Evolutionary conservation across 257 asterid genomes (phyloP), one percentile per base, ranked within the genome.

Genomic region (Vinca minor): DNA sequence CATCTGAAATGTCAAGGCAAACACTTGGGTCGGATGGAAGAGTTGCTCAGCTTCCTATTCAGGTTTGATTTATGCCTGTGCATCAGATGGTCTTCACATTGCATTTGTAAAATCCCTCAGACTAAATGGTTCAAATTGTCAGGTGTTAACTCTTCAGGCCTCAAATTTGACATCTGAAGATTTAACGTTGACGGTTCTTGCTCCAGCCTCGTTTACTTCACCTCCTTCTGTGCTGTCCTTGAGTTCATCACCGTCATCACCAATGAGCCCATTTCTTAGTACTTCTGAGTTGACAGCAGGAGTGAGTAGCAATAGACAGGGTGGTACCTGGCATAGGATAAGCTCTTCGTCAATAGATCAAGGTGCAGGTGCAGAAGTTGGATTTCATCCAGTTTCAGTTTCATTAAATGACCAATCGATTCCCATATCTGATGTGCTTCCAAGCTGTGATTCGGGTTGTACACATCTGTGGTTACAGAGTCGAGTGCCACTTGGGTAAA

Each of bases 391-490:
- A 54, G 76, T 72, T 76, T 60, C 84, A 54, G 76, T 72, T 76
- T 71, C 82, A 36, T 71, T 69, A 21, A 69, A 69, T 67, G 85
- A 77, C 54, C 78, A 63, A 62, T 69, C 62, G 68, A 39, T 52
- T 58, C 77, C 84, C 55, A 34, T 70, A 68, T 67, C 86, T 52
- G 95, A 84, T 68, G 87, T 78, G 70, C 84, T 78, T 73, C 91
- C 94, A 64, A 77, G 77, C 63, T 70, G 82, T 63, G 97, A 87
- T 83, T 70, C 80, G 69, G 89, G 95, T 26, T 89, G 99, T 87
- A 79, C 96, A 54, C 99, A 93, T 79, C 79, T 93, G 68, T 93
- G 99, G 99, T 80, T 93, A 76, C 97, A 93, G 82, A 93, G 99
- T 69, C 81, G 95, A 82, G 97, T 89, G 67, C 99, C 97, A 5